Evolutionary conservation across 352 stramenopile genomes (phyloP), one percentile per base, ranked within the genome.

Genomic region (Vaucheria bursata): DNA sequence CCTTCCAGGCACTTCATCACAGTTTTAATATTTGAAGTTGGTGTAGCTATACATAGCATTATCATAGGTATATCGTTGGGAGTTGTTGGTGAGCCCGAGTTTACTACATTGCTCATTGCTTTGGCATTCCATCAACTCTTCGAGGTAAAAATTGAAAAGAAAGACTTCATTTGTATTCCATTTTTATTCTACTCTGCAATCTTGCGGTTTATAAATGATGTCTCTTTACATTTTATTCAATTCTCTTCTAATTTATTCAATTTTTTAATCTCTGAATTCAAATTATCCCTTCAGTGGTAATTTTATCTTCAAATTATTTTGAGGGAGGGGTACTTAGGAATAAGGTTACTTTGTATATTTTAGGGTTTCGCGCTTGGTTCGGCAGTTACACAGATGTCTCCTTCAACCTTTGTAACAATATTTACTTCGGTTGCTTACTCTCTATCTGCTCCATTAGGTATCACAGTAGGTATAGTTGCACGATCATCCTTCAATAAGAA

Each of bases 101-200:
- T 69, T 38, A 38, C 5, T 4, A 69, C 59, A 8, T 29, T 69
- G 18, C 59, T 69, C 18, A 38, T 29, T 18, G 59, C 59, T 18
- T 29, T 69, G 18, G 59, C 33, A 8, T 69, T 69, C 18, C 59
- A 69, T 29, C 59, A 69, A 29, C 33, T 69, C 59, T 69, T 69
- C 33, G 59, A 69, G 45, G 45, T 59, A 25, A 59, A 25, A 12
- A n/a, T n/a, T n/a, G n/a, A n/a, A n/a, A n/a, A n/a, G n/a, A n/a
- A n/a, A n/a, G n/a, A n/a, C n/a, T n/a, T n/a, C n/a, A n/a, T n/a
- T n/a, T n/a, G n/a, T n/a, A n/a, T n/a, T n/a, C n/a, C n/a, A n/a
- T n/a, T n/a, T n/a, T n/a, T n/a, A n/a, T n/a, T n/a, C n/a, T n/a
- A n/a, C n/a, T n/a, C n/a, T n/a, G n/a, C n/a, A n/a, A n/a, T n/a